phyloP scores from a whole-genome alignment of 805 yeast species.

The Candida arabinofermentans region DNA sequence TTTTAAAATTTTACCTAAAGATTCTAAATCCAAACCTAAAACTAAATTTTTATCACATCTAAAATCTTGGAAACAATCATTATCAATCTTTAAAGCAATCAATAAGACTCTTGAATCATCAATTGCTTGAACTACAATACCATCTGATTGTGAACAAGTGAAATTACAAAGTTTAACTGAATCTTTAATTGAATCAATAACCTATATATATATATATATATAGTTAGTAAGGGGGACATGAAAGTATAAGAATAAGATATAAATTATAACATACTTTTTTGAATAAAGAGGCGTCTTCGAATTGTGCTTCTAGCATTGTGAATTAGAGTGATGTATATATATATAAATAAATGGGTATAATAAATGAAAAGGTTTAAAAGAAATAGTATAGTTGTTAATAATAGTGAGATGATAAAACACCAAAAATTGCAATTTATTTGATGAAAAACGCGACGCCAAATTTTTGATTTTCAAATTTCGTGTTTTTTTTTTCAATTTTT shows the following conservation, averaged over 20 bases:
- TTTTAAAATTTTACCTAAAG: slow-evolving; percentile 82
- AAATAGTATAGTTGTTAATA: too few species aligned
- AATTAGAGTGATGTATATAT: too few species aligned
- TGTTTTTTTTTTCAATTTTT: background rate
- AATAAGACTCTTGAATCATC: slow-evolving; percentile 95
- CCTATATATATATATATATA: slow-evolving; percentile 33
- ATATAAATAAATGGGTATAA: too few species aligned
- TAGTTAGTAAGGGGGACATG: too few species aligned
- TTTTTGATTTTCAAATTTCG: too few species aligned
- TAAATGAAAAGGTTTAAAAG: background rate
- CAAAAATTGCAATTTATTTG: too few species aligned
- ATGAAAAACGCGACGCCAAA: background rate
- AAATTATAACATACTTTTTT: slow-evolving; percentile 56
- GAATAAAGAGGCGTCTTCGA: slow-evolving; percentile 85
- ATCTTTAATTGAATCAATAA: slow-evolving; percentile 91
- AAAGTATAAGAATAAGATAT: background rate
- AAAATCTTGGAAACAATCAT: slow-evolving; percentile 83
- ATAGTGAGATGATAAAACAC: too few species aligned
- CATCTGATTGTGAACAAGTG: slow-evolving; percentile 85
- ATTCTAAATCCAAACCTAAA: slow-evolving; percentile 83
- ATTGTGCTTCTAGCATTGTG: slow-evolving; percentile 92
- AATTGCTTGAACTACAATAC: slow-evolving; percentile 94
- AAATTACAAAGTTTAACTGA: slow-evolving; percentile 93
- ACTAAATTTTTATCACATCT: slow-evolving; percentile 94
- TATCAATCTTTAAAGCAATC: slow-evolving; percentile 82